Evolutionary conservation across 345 rosid species (phyloP).

Genomic region (Populus ilicifolia): DNA sequence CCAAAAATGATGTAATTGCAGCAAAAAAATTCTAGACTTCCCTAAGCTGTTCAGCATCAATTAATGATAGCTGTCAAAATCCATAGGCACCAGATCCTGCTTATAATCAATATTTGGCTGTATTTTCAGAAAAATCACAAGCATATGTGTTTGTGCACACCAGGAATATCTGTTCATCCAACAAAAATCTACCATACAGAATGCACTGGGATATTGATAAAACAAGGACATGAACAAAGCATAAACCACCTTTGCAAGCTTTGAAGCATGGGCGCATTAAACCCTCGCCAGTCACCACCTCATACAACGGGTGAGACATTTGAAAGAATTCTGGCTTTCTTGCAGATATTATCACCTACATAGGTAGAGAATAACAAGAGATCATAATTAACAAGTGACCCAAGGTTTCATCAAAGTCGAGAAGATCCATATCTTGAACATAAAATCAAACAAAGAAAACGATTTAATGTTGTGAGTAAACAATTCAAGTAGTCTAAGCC

Average conservation of each 20-base stretch:
- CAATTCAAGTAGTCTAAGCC: neutral
- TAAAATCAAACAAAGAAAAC: neutral
- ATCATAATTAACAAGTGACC: neutral
- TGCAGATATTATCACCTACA: conserved; percentile 89
- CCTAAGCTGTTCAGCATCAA: neutral
- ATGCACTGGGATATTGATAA: neutral
- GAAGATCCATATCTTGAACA: neutral
- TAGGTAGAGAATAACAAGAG: conserved; percentile 3
- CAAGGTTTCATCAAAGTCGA: neutral
- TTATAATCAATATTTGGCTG: neutral
- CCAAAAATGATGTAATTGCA: neutral
- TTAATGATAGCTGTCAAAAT: neutral
- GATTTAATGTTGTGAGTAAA: neutral
- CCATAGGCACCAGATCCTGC: neutral
- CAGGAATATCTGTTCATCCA: neutral
- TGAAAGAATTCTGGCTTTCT: conserved; percentile 99
- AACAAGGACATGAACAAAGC: conserved; percentile 16
- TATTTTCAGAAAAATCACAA: neutral
- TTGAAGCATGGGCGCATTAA: conserved; percentile 97
- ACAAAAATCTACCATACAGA: neutral
- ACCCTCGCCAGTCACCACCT: conserved; percentile 93
- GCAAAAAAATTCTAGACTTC: neutral
- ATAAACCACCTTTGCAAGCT: conserved; percentile 62
- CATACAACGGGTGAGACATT: conserved; percentile 90
- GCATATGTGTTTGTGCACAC: neutral